Percentiles rank a stretch among this genome's conserved stretches.
Conservation (phyloP, 2,329 filamentous ascomycete genomes). For the Trichoderma sp. region DNA sequence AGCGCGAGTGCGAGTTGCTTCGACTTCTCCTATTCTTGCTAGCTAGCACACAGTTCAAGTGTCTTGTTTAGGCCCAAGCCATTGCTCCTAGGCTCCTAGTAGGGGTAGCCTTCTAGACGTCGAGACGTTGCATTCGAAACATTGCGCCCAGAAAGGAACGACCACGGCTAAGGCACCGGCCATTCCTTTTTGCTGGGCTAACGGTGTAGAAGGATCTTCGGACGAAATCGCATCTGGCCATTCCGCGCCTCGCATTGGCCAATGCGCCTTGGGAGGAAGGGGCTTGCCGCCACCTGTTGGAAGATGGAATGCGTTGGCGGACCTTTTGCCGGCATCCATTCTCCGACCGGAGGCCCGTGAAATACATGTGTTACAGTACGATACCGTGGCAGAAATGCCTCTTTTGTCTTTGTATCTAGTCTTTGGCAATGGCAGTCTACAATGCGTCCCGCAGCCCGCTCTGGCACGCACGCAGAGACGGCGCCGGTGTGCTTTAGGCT, state of each 20-base stretch:
- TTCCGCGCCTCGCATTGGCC: slow-evolving; percentile 5
- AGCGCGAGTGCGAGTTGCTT: not conserved
- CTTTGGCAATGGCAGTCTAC: not conserved
- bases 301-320: not conserved
- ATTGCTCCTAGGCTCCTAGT: not conserved
- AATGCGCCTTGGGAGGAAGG: slow-evolving; percentile 2
- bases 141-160: slow-evolving; percentile 19
- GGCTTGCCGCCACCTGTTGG: slow-evolving; percentile 11
- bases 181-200: slow-evolving; percentile 1
- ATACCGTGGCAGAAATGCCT: not conserved
- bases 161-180: slow-evolving; percentile 10
- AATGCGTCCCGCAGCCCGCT: not conserved
- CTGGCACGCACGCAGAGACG: not conserved
- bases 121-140: slow-evolving; percentile 18
- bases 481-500: slow-evolving; percentile 5
- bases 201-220: slow-evolving; percentile 12
- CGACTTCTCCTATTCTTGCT: not conserved
- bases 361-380: not conserved
- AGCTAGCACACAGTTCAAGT: not conserved
- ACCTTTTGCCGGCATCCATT: not conserved
- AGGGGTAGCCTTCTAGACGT: slow-evolving; percentile 14
- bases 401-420: not conserved
- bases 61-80: slow-evolving; percentile 12
- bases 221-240: slow-evolving; percentile 17
- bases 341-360: not conserved